Base-by-base conservation (phyloP, 768 basidiomycete genomes). In the Leucosporidium yakuticum region DNA sequence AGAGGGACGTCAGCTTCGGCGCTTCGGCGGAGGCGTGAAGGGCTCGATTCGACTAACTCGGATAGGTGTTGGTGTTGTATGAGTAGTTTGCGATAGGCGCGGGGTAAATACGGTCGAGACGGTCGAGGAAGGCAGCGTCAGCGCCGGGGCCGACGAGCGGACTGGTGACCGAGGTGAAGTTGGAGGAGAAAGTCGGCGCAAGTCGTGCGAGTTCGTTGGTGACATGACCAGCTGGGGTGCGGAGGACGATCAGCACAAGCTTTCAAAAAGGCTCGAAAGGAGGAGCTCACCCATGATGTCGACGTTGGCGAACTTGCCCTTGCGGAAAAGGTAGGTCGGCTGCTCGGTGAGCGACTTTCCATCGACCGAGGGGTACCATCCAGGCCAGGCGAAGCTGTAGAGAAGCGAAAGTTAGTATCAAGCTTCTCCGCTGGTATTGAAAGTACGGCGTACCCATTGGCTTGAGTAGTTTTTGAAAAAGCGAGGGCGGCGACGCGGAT, bases 211-310 rank as follows among this genome's bases (percentile, higher is more conserved):
- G 23, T 44, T 64, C 63, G 48, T 64, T 58, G 7, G 63, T 64
- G 12, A 55, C 55, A 32, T 58, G 47, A 14, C 47, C 55, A 19
- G 63, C 63, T 64, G 48, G 8, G n/a, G n/a, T n/a, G n/a, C 11
- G 2, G 21, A 27, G 17, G n/a, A n/a, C 12, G 6, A 12, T 36
- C 34, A 48, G 2, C 5, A 15, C 29, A 23, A 27, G 23, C 17
- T 50, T 19, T 50, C 7, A 19, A 7, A 6, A 50, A 4, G 4
- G 4, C 7, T 20, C 5, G 19, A 59, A 36, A 36, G 12, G 34
- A 36, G 34, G 12, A 36, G 86, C 86, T 85, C 85, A 39, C 85
- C 82, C 36, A 88, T 83, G 5, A 87, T 74, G 8, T 85, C 83
- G 5, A 86, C 83, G 23, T 79, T 76, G 1, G 80, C 77, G 63